Evolutionary conservation across 139 green algal species (phyloP).

Genomic region (Bryopsis sp.): DNA sequence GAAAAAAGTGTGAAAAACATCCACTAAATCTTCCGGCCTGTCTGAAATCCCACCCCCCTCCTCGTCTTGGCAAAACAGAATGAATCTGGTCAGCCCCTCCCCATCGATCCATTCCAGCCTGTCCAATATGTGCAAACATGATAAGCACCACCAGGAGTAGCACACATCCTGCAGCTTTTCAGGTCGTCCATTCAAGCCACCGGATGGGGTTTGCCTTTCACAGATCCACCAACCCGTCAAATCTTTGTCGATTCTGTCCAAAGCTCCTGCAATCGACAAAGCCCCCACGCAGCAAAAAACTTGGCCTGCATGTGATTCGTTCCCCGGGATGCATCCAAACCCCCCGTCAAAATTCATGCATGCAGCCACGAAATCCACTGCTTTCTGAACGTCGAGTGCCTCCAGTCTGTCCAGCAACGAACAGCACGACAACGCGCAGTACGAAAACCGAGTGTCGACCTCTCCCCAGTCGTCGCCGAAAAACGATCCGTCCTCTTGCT

Average conservation of each 20-base stretch:
- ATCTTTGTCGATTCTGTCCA: conserved; percentile 77
- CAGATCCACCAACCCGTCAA: conserved; percentile 88
- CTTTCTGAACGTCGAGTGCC: conserved; percentile 58
- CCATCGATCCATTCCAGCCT: conserved; percentile 90
- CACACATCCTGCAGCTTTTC: conserved; percentile 93
- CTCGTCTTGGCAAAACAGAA: conserved; percentile 88
- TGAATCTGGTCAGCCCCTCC: conserved; percentile 65
- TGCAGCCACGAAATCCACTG: conserved; percentile 59
- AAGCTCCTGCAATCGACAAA: conserved; percentile 60
- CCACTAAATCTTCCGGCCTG: conserved; percentile 86
- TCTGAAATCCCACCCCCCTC: conserved; percentile 91
- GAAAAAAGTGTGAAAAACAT: conserved; percentile 99
- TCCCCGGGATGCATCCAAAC: conserved; percentile 77
- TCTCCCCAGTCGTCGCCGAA: conserved; percentile 91
- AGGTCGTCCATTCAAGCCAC: conserved; percentile 88
- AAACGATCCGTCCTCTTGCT: conserved; percentile 83
- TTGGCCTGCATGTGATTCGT: conserved; percentile 72
- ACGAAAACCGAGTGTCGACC: conserved; percentile 94
- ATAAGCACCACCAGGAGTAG: conserved; percentile 98
- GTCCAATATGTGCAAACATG: conserved; percentile 75
- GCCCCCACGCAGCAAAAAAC: conserved; percentile 90
- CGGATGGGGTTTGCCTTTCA: conserved; percentile 26
- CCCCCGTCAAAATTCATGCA: conserved; percentile 98
- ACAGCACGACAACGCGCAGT: conserved; percentile 76
- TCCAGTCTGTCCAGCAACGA: conserved; percentile 48